Evolutionary conservation across 208 protist genomes (phyloP).

Genomic region (Acanthamoeba healyi): DNA sequence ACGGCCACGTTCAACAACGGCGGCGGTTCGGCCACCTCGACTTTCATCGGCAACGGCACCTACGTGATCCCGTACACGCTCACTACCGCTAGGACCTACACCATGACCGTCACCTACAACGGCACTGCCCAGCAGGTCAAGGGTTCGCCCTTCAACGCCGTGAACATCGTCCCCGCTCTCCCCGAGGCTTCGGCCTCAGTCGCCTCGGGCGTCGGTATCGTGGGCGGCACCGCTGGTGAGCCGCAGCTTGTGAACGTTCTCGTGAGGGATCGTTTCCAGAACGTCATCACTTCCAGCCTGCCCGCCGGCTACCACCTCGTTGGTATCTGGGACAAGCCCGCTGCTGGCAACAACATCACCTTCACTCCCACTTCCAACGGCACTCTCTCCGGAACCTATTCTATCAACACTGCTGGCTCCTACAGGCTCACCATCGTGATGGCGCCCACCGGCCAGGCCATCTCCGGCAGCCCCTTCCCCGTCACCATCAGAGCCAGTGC

Average conservation of each 20-base stretch:
- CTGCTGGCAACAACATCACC: slow-evolving; percentile 33
- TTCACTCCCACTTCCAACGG: not conserved
- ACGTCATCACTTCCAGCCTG: slow-evolving; percentile 1
- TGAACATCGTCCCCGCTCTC: not conserved
- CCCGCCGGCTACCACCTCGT: not conserved
- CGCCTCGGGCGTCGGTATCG: not conserved
- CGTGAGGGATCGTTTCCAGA: slow-evolving; percentile 24
- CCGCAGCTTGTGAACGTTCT: not conserved
- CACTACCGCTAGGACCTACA: not conserved
- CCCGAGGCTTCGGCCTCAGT: not conserved
- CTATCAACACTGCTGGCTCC: slow-evolving; percentile 8
- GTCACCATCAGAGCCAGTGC: not conserved
- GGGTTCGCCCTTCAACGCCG: slow-evolving; percentile 38
- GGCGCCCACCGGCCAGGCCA: not conserved
- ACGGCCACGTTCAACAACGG: not conserved
- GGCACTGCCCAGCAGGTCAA: slow-evolving; percentile 26
- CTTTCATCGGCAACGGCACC: slow-evolving; percentile 6
- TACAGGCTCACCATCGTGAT: slow-evolving; percentile 16
- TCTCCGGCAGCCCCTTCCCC: slow-evolving; percentile 48
- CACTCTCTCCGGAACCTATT: not conserved
- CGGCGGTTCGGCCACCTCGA: not conserved
- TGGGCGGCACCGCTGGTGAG: not conserved
- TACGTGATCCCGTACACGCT: slow-evolving; percentile 34
- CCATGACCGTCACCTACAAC: slow-evolving; percentile 38
- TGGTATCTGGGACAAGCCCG: not conserved